Evolutionary conservation across 2,329 filamentous ascomycete species (phyloP), one percentile per base, ranked within the genome.

Genomic region (Metarhizium humberi): DNA sequence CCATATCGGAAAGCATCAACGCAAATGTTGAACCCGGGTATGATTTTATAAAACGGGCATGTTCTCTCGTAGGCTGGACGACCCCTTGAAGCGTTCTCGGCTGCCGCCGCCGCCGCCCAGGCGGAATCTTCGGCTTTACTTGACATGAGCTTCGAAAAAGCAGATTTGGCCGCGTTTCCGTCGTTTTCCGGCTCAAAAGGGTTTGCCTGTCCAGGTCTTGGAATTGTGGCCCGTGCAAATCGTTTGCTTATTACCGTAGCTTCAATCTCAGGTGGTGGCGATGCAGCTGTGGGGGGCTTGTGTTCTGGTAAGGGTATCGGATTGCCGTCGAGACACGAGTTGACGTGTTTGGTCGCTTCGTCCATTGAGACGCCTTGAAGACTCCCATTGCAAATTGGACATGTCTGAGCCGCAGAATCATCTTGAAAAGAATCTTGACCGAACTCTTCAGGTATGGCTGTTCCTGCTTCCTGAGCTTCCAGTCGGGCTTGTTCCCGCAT

Each of bases 31-130:
- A 96, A 87, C 0, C 90, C 91, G 0, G 92, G 92, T 73, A 99
- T 86, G 60, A 97, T 96, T 71, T 99, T 99, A 76, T 99, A 99
- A 65, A 99, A 99, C 0, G 94, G 94, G 66, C 94, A 99, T 0
- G 90, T 96, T 51, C 94, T 83, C 65, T 92, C 82, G 64, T 92
- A 94, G 0, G 92, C 87, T 18, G 88, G 89, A 66, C 90, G 94
- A 25, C 94, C 92, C 45, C 90, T 81, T 2, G 91, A 85, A 1
- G 87, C 81, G 32, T 81, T 75, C 67, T 96, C 91, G 1, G 87
- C 79, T 1, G 90, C 88, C 0, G 92, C 91, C 13, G 94, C 94
- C 40, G 82, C 84, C 1, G 87, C 85, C 94, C 94, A 99, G 1
- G 94, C 94, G 1, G 84, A 79, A 67, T 95, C 88, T 73, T 99